Percentiles rank a stretch among this genome's conserved stretches.
These are phyloP conservation scores for Daedaleopsis nitida DNA, from an alignment of 768 basidiomycete species.

Conservation along the genomic window DNA sequence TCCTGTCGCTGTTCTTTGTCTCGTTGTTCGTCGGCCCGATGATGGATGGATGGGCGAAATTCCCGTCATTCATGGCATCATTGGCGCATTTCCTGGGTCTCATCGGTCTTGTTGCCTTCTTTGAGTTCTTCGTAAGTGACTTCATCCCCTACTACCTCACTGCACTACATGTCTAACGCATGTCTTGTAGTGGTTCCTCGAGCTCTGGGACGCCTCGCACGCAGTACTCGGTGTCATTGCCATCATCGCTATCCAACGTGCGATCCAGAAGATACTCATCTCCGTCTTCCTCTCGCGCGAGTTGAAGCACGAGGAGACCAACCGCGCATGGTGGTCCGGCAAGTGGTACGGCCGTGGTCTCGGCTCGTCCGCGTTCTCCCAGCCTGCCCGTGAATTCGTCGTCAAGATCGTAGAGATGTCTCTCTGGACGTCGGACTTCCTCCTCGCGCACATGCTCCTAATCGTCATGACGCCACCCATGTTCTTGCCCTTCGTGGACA, in stretches of 20 bases:
- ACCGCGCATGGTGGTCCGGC: conserved; percentile 99
- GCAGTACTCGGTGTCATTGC: conserved; percentile 92
- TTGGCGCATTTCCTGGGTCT: conserved; percentile 84
- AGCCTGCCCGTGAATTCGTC: conserved; percentile 95
- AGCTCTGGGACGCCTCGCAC: conserved; percentile 95
- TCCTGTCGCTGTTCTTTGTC: conserved; percentile 84
- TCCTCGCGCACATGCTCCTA: conserved; percentile 81
- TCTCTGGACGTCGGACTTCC: conserved; percentile 94
- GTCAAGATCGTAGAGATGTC: conserved; percentile 99
- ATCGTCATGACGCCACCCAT: conserved; percentile 85
- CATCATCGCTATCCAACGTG: conserved; percentile 87
- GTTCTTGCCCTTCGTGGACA: conserved; percentile 86
- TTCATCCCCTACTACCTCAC: conserved; percentile 12
- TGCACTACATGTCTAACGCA: conserved; percentile 22
- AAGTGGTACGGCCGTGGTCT: conserved; percentile 96
- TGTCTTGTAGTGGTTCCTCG: conserved; percentile 82
- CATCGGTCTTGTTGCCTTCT: conserved; percentile 84
- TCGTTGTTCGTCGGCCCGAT: conserved; percentile 93
- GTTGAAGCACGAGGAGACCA: conserved; percentile 98
- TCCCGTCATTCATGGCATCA: conserved; percentile 91
- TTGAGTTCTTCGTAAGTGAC: conserved; percentile 89
- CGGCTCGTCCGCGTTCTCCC: conserved; percentile 89
- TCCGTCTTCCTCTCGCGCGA: conserved; percentile 94
- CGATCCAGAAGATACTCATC: conserved; percentile 93
- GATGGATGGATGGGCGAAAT: conserved; percentile 81